Evolutionary conservation across 2,329 filamentous ascomycete species (phyloP), one percentile per base, ranked within the genome.

Genomic region (Lasiodiplodia hormozganensis): DNA sequence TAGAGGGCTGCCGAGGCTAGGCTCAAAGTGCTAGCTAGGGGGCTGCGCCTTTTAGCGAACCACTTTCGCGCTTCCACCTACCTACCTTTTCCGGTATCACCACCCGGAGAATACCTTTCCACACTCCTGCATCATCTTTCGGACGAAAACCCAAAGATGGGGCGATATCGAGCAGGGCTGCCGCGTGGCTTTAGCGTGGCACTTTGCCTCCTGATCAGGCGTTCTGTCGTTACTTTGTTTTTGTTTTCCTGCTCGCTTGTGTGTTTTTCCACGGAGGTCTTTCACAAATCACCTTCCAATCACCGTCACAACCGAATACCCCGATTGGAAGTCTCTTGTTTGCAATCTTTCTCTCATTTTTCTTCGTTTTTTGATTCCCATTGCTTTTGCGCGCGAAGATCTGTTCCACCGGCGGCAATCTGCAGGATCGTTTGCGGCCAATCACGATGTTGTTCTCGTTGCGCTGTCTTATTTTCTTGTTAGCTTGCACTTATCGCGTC

Each of bases 1-100:
- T 64, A 64, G 60, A 64, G 21, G 60, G 60, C 60, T 47, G 25
- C 60, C 60, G 58, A 52, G 60, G 60, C 60, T 64, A 64, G 60
- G 25, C 60, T 52, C 28, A 31, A 64, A 64, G 25, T 38, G 43
- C 43, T 25, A n/a, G 52, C 28, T 64, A 52, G 60, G 60, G 28
- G 57, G 58, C 43, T 51, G 58, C 43, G 58, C 58, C 58, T 36
- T 43, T 34, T 62, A 52, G 60, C 60, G 60, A 52, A 12, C 28
- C 60, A 51, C 28, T 18, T n/a, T 23, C 21, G 40, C 38, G 12
- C 31, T 52, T 31, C 28, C 47, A 64, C 14, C 47, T 49, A 64
- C 60, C 60, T 64, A 51, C 60, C 47, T 64, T n/a, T 64, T 64
- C 47, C 18, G 60, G 60, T 64, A 52, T 47, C 43, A 52, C 60